Conservation (phyloP, 225 moss, liverwort and hornwort genomes). For the Anthoceros angustus region DNA sequence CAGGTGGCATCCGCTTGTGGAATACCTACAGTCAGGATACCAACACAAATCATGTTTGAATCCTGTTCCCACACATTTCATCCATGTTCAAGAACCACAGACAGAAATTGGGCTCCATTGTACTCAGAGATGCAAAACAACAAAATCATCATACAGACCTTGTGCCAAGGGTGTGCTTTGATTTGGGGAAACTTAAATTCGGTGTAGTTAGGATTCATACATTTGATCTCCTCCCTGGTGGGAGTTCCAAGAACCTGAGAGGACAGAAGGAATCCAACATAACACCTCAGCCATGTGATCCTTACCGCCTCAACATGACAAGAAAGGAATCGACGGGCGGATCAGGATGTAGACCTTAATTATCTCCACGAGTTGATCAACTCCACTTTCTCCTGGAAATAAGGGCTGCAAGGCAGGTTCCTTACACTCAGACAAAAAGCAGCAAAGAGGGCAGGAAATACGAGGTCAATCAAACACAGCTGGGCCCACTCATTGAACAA, state of each 20-base stretch:
- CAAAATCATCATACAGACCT: background rate
- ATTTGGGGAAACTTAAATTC: slow-evolving; percentile 2
- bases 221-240: slow-evolving; percentile 3
- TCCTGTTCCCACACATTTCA: no score
- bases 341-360: background rate
- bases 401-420: background rate
- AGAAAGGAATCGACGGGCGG: background rate
- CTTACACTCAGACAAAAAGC: background rate
- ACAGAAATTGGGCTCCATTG: no score
- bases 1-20: slow-evolving; percentile 6
- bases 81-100: no score
- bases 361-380: background rate
- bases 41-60: background rate
- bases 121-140: background rate
- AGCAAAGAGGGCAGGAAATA: background rate
- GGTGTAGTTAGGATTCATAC: slow-evolving; percentile 3
- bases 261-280: background rate
- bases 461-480: background rate
- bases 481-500: background rate
- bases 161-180: background rate
- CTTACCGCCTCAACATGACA: no score
- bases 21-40: background rate
- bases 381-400: background rate
- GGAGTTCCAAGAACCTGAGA: background rate
- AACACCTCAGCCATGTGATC: background rate